Evolutionary conservation across 176 grass and related monocot genomes (phyloP), one percentile per base, ranked within the genome.

Genomic region (Hordeum marinum): DNA sequence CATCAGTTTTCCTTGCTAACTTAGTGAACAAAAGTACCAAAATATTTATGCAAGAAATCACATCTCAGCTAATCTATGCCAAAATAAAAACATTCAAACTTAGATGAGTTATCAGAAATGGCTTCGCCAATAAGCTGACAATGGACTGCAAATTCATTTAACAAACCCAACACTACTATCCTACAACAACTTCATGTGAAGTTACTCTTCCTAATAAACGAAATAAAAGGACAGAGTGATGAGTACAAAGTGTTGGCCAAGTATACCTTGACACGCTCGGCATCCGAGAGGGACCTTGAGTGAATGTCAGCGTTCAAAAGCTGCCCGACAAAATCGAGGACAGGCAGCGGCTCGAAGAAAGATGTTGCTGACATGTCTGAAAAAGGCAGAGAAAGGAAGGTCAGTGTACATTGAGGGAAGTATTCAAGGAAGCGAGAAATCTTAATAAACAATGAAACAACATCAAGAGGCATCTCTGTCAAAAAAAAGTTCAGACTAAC

Each of bases 301-400:
- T 61, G 77, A 63, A 98, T 80, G 68, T 95, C 89, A 57, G 83
- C 90, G 82, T 89, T 92, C 71, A 98, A 87, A 86, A 98, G 89
- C 65, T 90, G 79, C 21, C 81, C 17, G 15, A 94, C 91, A 89
- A 95, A 98, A 62, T 90, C 91, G 15, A 98, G 83, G 34, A 98
- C 93, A 26, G 85, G 87, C 43, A 98, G 46, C 2, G 96, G 93
- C 78, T 98, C 96, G 11, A 98, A 93, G 83, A 98, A 98, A 59
- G 96, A 91, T 75, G 96, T 95, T 9, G 96, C 94, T 2, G 96
- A 98, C 91, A 98, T 95, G 87, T 98, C 96, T 98, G 87, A 75
- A 84, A 87, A 85, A 82, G 40, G 26, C 4, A 84, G 17, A 64
- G 68, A 35, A 82, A 10, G 1, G 26, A 69, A 65, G 29, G 71